These are phyloP conservation scores for Fusarium buharicum DNA, from an alignment of 2,329 filamentous ascomycete genomes.

Conservation along the genomic window DNA sequence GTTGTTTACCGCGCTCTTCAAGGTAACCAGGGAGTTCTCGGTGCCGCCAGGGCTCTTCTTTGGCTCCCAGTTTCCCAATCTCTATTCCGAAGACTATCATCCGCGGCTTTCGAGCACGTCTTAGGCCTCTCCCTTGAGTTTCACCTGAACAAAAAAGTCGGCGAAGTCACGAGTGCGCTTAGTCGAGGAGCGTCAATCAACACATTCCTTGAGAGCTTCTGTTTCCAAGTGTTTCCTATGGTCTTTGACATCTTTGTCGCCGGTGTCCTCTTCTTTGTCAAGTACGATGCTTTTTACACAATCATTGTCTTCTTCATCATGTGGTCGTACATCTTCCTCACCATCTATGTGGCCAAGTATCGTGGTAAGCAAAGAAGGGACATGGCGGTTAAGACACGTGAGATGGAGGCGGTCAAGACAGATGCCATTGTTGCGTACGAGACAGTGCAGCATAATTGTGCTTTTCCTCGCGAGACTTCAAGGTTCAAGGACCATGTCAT, in stretches of 20 bases:
- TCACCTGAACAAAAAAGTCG: constrained; percentile 62
- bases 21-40: constrained; percentile 57
- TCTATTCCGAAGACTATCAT: constrained; percentile 55
- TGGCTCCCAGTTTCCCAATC: constrained; percentile 61
- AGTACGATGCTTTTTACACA: constrained; percentile 60
- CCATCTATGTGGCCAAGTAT: constrained; percentile 62
- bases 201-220: constrained; percentile 60
- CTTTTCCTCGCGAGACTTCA: constrained; percentile 67
- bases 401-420: constrained; percentile 62
- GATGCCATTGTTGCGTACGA: constrained; percentile 62
- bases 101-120: constrained; percentile 60
- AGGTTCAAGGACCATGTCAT: constrained; percentile 65
- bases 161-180: constrained; percentile 62
- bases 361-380: constrained; percentile 56
- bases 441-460: constrained; percentile 73
- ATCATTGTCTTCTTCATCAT: constrained; percentile 60
- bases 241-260: constrained; percentile 62
- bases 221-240: constrained; percentile 63
- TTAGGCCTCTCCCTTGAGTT: constrained; percentile 60
- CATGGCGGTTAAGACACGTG: constrained; percentile 56
- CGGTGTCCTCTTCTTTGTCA: constrained; percentile 57
- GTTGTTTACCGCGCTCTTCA: constrained; percentile 58
- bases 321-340: constrained; percentile 62
- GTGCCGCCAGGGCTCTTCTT: constrained; percentile 55
- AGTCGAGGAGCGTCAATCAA: constrained; percentile 60